Evolutionary conservation across 306 rosid genomes (phyloP), one percentile per base, ranked within the genome.

Genomic region (Astragalus glycyphyllos): DNA sequence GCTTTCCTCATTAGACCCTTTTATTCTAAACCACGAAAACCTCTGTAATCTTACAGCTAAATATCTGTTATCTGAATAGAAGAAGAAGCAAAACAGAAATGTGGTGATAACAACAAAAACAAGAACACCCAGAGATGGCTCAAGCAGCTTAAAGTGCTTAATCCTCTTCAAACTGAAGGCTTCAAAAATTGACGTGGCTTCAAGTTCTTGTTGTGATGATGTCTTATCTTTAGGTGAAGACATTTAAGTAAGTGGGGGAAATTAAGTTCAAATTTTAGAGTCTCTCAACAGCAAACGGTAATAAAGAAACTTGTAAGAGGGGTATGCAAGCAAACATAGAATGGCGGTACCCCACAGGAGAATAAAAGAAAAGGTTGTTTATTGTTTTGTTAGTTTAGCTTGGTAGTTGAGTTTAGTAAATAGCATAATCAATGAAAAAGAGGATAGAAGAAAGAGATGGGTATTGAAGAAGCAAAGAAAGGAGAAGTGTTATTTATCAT

Each of bases 381-480:
- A 20, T 38, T 14, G 16, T 11, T 9, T 53, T 51, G 77, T 9
- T 65, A 12, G 38, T 81, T 81, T 81, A 51, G 89, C 86, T 92
- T 92, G 89, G 83, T 80, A 56, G 92, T 81, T 89, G 82, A 80
- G 98, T 74, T 74, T 60, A 49, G 76, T 68, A 51, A 76, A 68
- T 58, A 51, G 9, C 9, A 8, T 20, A 17, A 76, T 76, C 15
- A 76, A 71, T 81, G 65, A 58, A 71, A 50, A 40, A 10, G 72
- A 46, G 26, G 5, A 12, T 58, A 26, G 26, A 31, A 67, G 69
- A 29, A 65, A 71, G 61, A 51, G 77, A 87, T 85, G 96, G 98
- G 95, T 92, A 88, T 74, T 3, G 57, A 80, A 55, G 84, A 89
- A 87, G 98, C 90, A 89, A 89, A 69, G 90, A 38, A 81, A 69